A percentile compares a stretch with the other conserved stretches of the same genome.
Evolutionary conservation across 345 rosid species (phyloP).

Genomic region (Hypericum androsaemum): DNA sequence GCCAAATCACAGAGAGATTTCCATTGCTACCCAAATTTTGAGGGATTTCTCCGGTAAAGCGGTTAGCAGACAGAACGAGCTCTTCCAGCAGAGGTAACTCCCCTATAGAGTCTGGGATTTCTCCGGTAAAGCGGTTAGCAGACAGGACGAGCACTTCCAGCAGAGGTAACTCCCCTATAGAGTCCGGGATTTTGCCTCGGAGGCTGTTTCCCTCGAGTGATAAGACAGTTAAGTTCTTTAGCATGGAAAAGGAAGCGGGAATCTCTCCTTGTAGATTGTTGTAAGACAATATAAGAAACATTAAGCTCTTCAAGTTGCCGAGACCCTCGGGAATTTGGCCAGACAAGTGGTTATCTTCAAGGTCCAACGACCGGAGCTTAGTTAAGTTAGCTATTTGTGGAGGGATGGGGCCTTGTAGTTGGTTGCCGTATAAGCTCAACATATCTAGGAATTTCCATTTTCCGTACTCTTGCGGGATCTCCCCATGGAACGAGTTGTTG

Average conservation of each 20-base stretch:
- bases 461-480: constrained; percentile 19
- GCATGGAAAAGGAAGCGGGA: constrained; percentile 1
- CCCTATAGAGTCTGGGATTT: not conserved
- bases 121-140: too few species aligned
- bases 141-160: too few species aligned
- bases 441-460: constrained; percentile 12
- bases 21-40: too few species aligned
- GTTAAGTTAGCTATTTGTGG: constrained; percentile 17
- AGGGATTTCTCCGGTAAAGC: too few species aligned
- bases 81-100: too few species aligned
- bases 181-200: constrained; percentile 1
- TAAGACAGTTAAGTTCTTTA: constrained; percentile 11
- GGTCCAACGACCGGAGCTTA: not conserved
- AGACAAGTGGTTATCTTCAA: constrained; percentile 17
- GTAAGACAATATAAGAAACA: constrained; percentile 3
- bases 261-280: too few species aligned
- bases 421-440: constrained; percentile 15
- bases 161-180: too few species aligned
- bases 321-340: constrained; percentile 24
- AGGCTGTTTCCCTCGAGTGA: constrained; percentile 11
- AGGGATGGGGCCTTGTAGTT: constrained; percentile 18
- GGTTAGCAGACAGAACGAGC: too few species aligned
- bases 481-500: constrained; percentile 12
- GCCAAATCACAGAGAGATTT: too few species aligned
- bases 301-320: constrained; percentile 19